These are phyloP conservation scores for Apiospora marii DNA, from an alignment of 2,329 filamentous ascomycete genomes.

Conservation along the genomic window DNA sequence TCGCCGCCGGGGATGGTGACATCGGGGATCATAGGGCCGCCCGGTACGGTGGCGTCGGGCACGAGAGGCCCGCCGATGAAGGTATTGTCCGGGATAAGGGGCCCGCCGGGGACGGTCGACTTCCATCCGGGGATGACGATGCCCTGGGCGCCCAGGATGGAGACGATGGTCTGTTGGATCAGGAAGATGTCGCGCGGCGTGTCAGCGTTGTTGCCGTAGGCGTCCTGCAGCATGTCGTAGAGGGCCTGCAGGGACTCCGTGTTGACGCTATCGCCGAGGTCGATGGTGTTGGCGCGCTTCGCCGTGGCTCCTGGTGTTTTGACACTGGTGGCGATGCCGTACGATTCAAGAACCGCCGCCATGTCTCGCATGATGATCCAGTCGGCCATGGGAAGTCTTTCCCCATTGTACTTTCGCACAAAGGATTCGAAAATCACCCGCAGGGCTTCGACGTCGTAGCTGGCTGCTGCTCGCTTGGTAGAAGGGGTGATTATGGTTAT, in stretches of 20 bases:
- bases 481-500: constrained; percentile 26
- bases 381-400: constrained; percentile 32
- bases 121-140: constrained; percentile 21
- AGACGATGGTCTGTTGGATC: constrained; percentile 38
- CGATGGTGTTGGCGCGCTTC: constrained; percentile 34
- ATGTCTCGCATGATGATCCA: constrained; percentile 35
- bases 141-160: constrained; percentile 30
- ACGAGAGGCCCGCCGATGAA: constrained; percentile 38
- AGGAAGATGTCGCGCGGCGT: constrained; percentile 37
- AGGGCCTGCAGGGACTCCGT: constrained; percentile 34
- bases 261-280: constrained; percentile 33
- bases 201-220: constrained; percentile 35
- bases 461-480: constrained; percentile 23
- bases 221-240: constrained; percentile 32
- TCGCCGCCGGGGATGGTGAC: constrained; percentile 37
- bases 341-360: constrained; percentile 32
- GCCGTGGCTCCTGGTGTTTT: constrained; percentile 20
- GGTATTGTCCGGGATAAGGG: constrained; percentile 40
- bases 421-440: constrained; percentile 23
- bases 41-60: constrained; percentile 41
- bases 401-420: constrained; percentile 26
- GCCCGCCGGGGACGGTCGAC: constrained; percentile 39
- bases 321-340: constrained; percentile 30
- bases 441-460: constrained; percentile 25
- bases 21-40: constrained; percentile 42